Conservation (phyloP, 345 rosid species). For the Eucalyptus sp. region DNA sequence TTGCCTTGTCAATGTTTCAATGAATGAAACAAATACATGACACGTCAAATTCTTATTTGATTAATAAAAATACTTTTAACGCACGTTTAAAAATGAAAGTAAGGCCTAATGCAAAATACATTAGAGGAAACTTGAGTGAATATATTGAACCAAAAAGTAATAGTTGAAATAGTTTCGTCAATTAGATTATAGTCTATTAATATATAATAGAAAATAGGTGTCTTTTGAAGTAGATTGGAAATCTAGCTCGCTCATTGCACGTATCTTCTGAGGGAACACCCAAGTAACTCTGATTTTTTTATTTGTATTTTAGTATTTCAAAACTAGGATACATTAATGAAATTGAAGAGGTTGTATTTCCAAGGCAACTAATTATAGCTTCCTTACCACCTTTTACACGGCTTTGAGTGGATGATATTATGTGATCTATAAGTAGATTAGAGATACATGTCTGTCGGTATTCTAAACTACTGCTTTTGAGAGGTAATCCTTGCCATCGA, state of each 20-base stretch:
- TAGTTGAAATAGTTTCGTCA: neutral
- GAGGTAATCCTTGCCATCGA: neutral
- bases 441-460: neutral
- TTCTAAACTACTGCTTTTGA: neutral
- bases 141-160: neutral
- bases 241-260: neutral
- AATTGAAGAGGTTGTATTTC: neutral
- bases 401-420: neutral
- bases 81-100: neutral
- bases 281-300: neutral
- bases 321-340: neutral
- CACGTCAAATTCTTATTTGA: neutral
- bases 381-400: neutral
- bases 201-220: neutral
- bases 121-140: neutral
- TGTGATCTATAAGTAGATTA: neutral
- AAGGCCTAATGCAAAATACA: neutral
- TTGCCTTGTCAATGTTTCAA: neutral
- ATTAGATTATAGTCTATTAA: neutral
- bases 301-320: neutral
- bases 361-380: neutral
- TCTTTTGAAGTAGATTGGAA: neutral
- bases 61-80: neutral
- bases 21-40: neutral
- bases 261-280: neutral